phyloP scores from a whole-genome alignment of 164 flowering plant genomes.

The Annona squamosa region DNA sequence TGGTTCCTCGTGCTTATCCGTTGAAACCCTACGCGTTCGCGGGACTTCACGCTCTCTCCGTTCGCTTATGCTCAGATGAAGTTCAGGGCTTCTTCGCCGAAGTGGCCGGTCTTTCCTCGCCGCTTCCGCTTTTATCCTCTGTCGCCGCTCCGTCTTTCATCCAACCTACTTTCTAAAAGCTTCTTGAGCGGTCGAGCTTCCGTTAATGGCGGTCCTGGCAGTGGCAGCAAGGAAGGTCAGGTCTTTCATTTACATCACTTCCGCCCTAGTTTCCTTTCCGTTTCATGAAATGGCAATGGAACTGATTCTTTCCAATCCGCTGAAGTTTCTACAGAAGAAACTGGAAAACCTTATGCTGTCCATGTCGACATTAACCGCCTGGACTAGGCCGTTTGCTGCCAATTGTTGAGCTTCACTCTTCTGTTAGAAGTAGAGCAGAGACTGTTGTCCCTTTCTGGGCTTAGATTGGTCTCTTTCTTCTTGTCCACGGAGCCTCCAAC shows the following conservation, averaged over 20 bases:
- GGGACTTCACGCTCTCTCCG: not conserved
- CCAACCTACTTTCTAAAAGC: conserved; percentile 26
- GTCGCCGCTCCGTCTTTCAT: conserved; percentile 17
- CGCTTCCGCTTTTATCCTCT: not conserved
- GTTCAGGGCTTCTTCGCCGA: conserved; percentile 15
- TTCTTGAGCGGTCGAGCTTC: conserved; percentile 35
- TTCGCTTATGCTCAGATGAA: conserved; percentile 7
- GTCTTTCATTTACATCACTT: not conserved
- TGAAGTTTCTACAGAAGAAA: not conserved
- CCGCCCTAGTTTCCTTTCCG: not conserved
- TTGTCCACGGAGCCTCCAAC: too few species aligned
- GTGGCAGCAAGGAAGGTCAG: conserved; percentile 35
- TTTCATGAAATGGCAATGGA: not conserved
- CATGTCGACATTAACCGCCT: not conserved
- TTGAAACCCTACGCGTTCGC: not conserved
- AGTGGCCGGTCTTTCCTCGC: conserved; percentile 8
- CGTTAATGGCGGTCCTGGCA: conserved; percentile 31
- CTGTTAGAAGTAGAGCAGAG: too few species aligned
- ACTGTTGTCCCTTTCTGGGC: too few species aligned
- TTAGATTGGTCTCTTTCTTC: too few species aligned
- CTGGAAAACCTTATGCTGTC: not conserved
- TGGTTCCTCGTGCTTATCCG: not conserved
- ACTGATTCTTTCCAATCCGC: not conserved
- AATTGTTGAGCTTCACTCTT: too few species aligned
- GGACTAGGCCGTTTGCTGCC: not conserved